Base-by-base conservation (phyloP, 768 basidiomycete genomes). In the Ramaria rubella region DNA sequence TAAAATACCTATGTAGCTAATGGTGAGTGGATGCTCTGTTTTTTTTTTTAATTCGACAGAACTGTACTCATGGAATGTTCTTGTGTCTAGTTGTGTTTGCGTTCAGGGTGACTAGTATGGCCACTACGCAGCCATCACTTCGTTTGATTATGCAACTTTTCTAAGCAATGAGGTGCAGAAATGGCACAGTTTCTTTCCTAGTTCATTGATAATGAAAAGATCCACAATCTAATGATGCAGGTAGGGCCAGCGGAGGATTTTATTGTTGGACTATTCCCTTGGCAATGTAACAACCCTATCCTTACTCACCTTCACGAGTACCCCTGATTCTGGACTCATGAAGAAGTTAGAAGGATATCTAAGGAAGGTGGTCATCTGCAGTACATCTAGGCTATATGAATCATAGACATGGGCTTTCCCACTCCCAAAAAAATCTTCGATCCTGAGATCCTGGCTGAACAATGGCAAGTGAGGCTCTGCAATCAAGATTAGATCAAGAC, bases 251-350 rank as follows among this genome's bases (percentile, higher is more conserved):
- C 11, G 72, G 73, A 0, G 74, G 1, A 55, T 68, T 19, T 60
- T 63, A 8, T 61, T 70, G 26, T 49, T 71, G 0, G 73, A 71
- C 1, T 75, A 73, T 73, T 74, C 72, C 5, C 34, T 70, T 9
- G 74, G 71, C 0, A 63, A 62, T 8, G 48, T 59, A 4, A 64
- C 60, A n/a, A 61, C 68, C 15, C 40, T 67, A 12, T 64, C 72
- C 4, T 55, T 64, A 4, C 63, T 72, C 11, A 62, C 67, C 2
- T 36, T 62, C 36, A 53, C 63, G 3, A 58, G 66, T 23, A 60
- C 59, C 5, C 57, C 72, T 21, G 58, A 65, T 7, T 36, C 49
- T 11, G 63, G 63, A 21, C 58, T 62, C 29, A 60, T 60, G 15
- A 43, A 49, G 17, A 49, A 62, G 14, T 53, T 70, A n/a, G 59